Evolutionary conservation across 2,329 filamentous ascomycete genomes (phyloP), one percentile per base, ranked within the genome.

Genomic region (Stagonosporopsis chrysanthemi): DNA sequence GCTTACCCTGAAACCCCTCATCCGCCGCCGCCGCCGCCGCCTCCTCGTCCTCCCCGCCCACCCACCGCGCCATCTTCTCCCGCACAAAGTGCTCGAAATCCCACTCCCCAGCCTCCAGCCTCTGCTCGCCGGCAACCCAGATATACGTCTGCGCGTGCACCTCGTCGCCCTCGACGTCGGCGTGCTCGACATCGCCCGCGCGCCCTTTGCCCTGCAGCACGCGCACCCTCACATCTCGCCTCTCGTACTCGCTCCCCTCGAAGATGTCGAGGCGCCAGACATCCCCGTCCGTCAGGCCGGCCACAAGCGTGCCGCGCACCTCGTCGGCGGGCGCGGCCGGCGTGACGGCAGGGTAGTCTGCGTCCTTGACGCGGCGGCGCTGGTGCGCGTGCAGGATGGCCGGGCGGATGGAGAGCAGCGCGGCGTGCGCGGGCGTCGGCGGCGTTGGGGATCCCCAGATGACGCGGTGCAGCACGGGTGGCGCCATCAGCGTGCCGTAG

Each of bases 321-420:
- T 79, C 80, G 52, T 50, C 42, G 2, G 56, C 41, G 0, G 53
- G 38, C 11, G 61, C 14, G 5, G 65, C 43, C 1, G 84, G 67
- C 1, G 90, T 79, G 49, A 97, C 88, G 47, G 86, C 94, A 0
- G 94, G 94, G 73, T 97, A 98, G 76, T 96, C 92, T 31, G 85
- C 88, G 33, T 73, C 44, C 23, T 76, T 75, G 19, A 97, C 90
- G 23, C 89, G 87, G 69, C 86, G 83, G 28, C 94, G 90, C 49
- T 86, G 87, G 78, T 90, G 89, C 41, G 84, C 81, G 59, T 88
- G 84, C 0, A 98, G 83, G n/a, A 96, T 79, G 14, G 93, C 93
- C 0, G 92, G 90, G 0, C 82, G 82, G 73, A 92, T 84, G 61
- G 86, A 86, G 33, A 94, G 79, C 43, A 85, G 76, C 12, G 75